Percentiles rank a stretch among this genome's conserved stretches.
Conservation (phyloP, 2,329 filamentous ascomycete species). For the Cadophora sp. region DNA sequence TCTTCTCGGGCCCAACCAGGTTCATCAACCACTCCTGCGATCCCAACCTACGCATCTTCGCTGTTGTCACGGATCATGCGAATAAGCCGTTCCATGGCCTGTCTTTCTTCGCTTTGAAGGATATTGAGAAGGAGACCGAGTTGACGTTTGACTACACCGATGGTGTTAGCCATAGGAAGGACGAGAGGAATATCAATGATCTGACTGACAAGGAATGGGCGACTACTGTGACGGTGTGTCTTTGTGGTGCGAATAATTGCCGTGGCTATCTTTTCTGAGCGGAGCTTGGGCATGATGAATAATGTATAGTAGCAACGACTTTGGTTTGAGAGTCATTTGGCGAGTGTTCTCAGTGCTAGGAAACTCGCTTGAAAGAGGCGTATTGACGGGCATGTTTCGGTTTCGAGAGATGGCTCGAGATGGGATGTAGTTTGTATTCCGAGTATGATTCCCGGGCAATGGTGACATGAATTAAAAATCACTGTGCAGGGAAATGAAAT, state of each 20-base stretch:
- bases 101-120: slow-evolving; percentile 74
- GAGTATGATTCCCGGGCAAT: neutral
- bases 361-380: too few species aligned
- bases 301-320: too few species aligned
- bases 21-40: slow-evolving; percentile 87
- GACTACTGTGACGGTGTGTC: slow-evolving; percentile 3
- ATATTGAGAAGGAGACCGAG: slow-evolving; percentile 71
- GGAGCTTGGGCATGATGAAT: neutral
- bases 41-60: slow-evolving; percentile 81
- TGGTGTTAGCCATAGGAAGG: slow-evolving; percentile 65
- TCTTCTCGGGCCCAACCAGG: slow-evolving; percentile 77
- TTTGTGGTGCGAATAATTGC: slow-evolving; percentile 20
- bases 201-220: neutral
- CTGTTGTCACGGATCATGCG: slow-evolving; percentile 77
- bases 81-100: slow-evolving; percentile 79
- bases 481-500: too few species aligned
- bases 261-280: slow-evolving; percentile 17
- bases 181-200: slow-evolving; percentile 43
- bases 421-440: too few species aligned
- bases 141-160: slow-evolving; percentile 83
- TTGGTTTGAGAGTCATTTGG: too few species aligned
- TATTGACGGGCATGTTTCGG: too few species aligned
- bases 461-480: too few species aligned
- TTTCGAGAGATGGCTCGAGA: too few species aligned
- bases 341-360: too few species aligned